phyloP scores from a whole-genome alignment of 257 asterid species.

The Scutellaria barbata region DNA sequence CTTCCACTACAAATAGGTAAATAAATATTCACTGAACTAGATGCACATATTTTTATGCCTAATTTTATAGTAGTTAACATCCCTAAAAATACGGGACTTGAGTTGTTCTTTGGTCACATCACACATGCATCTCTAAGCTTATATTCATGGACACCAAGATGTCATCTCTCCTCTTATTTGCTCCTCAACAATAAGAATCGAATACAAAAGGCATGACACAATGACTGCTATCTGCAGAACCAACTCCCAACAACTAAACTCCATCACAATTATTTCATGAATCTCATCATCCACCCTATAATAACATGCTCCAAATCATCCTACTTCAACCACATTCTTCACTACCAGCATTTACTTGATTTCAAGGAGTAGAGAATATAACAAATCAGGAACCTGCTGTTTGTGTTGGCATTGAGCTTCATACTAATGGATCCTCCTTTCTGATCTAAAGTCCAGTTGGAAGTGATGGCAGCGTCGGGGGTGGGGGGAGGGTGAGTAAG shows the following conservation, averaged over 20 bases:
- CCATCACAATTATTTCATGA: constrained; percentile 60
- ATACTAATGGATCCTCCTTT: constrained; percentile 72
- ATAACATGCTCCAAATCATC: constrained; percentile 23
- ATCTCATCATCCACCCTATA: constrained; percentile 36
- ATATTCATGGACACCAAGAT: constrained; percentile 1
- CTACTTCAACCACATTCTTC: constrained; percentile 24
- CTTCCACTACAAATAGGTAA: too few relatives aligned
- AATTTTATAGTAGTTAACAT: too few relatives aligned
- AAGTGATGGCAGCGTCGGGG: too few relatives aligned
- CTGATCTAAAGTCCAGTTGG: constrained; percentile 79
- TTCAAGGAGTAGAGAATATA: constrained; percentile 60
- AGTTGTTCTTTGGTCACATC: background rate
- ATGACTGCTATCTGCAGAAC: constrained; percentile 24
- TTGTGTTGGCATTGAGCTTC: constrained; percentile 50
- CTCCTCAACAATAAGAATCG: constrained; percentile 31
- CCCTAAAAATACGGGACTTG: too few relatives aligned
- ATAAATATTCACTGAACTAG: too few relatives aligned
- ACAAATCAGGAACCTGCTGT: constrained; percentile 43
- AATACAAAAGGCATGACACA: constrained; percentile 30
- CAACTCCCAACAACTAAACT: constrained; percentile 41
- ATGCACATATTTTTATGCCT: too few relatives aligned
- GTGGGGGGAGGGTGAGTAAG: too few relatives aligned
- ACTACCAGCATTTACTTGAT: background rate
- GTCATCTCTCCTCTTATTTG: constrained; percentile 22
- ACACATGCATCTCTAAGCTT: too few relatives aligned